Evolutionary conservation across 1,284 basidiomycete species (phyloP), one percentile per base, ranked within the genome.

Genomic region (Coniferiporia sulphurascens): DNA sequence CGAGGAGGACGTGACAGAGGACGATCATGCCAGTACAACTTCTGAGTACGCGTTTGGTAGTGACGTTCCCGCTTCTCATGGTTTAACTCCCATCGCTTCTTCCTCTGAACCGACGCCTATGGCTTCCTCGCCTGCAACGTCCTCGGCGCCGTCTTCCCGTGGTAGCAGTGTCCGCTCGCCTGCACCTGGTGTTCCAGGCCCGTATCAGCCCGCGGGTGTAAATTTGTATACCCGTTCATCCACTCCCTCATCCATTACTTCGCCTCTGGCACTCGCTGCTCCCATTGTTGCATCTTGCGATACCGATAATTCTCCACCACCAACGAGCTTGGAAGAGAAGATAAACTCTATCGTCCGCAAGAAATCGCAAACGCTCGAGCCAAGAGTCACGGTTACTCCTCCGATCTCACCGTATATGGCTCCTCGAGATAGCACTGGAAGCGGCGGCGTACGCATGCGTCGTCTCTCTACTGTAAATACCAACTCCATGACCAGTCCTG

Each of bases 221-320:
- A 81, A 78, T 65, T 76, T 79, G 55, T 74, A 87, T 62, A 91
- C 89, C 4, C 80, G 90, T 49, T 91, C 89, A 6, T 91, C 89
- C 13, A 92, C 89, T 0, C 90, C 89, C 12, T 91, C 89, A 1
- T 92, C 90, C 10, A 81, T 91, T 54, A 91, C 90, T 34, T 92
- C 90, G 19, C 89, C 90, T 60, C 77, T 92, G 44, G 90, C 89
- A 34, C 76, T 89, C 41, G 90, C 89, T 9, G 87, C 83, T 45
- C 90, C 89, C 8, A 92, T 92, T 64, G 79, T 89, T 48, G 89
- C 89, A 4, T 77, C 85, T n/a, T 73, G 77, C 12, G 78, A 79
- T 4, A 75, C 86, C 52, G 82, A 87, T 65, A 84, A 87, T 48
- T 69, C 65, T 54, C 67, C 68, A 59, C 68, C 59, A 62, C 61